Percentiles rank a stretch among this genome's conserved stretches.
These are phyloP conservation scores for Marasmius sp. DNA, from an alignment of 1,284 basidiomycete species.

Conservation along the genomic window DNA sequence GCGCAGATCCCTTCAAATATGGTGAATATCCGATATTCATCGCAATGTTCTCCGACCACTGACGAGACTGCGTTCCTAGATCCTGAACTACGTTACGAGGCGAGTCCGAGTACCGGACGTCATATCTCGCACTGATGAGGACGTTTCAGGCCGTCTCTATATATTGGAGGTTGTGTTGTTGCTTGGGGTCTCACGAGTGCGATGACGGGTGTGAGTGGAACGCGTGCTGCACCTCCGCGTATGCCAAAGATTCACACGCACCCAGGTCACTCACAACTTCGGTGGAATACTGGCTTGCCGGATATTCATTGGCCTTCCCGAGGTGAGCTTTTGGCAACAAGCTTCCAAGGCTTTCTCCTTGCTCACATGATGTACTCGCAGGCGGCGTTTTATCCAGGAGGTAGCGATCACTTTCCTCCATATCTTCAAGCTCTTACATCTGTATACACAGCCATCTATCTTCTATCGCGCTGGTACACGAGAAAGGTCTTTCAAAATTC, in stretches of 20 bases:
- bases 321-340: conserved; percentile 31
- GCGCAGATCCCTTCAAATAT: conserved; percentile 69
- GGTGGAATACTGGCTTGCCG: conserved; percentile 58
- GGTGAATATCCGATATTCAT: conserved; percentile 30
- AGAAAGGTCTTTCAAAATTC: conserved; percentile 41
- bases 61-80: conserved; percentile 26
- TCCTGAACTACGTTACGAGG: conserved; percentile 54
- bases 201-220: conserved; percentile 52
- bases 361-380: conserved; percentile 14
- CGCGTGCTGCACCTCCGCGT: background rate
- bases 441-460: conserved; percentile 43
- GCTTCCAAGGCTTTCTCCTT: background rate
- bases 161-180: conserved; percentile 61
- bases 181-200: conserved; percentile 63
- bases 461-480: conserved; percentile 67
- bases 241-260: background rate
- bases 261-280: conserved; percentile 53
- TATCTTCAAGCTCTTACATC: background rate
- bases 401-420: conserved; percentile 5
- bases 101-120: conserved; percentile 16
- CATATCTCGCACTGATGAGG: background rate
- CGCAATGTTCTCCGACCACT: background rate
- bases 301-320: conserved; percentile 63
- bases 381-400: conserved; percentile 64
- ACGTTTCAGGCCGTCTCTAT: conserved; percentile 53